Conservation (phyloP, 768 basidiomycete species). For the Albatrellus ellisii region DNA sequence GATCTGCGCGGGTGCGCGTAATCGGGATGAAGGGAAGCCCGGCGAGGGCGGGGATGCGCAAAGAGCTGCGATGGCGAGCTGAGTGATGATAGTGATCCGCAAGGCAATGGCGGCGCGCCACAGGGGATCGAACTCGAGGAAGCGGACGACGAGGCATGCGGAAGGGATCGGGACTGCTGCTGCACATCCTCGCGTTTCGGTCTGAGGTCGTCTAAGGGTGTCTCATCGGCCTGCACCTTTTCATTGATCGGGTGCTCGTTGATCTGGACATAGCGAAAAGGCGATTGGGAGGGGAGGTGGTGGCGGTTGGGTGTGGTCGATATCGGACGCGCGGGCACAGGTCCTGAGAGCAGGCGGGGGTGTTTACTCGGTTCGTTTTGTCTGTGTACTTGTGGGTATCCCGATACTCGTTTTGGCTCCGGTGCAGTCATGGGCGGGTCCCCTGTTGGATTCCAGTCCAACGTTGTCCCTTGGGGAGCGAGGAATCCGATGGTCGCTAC, state of each 20-base stretch:
- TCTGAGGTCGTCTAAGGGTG: background rate
- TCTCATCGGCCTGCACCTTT: background rate
- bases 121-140: background rate
- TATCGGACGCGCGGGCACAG: too few species aligned
- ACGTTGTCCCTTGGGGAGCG: too few species aligned
- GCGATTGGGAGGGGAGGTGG: slow-evolving; percentile 14
- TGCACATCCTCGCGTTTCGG: background rate
- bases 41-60: slow-evolving; percentile 10
- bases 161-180: background rate
- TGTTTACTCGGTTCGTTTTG: too few species aligned
- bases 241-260: slow-evolving; percentile 11
- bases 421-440: too few species aligned
- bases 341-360: too few species aligned
- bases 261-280: slow-evolving; percentile 24
- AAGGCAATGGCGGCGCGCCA: background rate
- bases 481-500: too few species aligned
- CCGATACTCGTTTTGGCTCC: too few species aligned
- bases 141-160: background rate
- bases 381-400: too few species aligned
- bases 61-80: slow-evolving; percentile 4
- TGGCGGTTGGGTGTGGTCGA: background rate
- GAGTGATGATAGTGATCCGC: background rate
- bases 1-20: slow-evolving; percentile 12
- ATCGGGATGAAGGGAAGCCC: slow-evolving; percentile 10
- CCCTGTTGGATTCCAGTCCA: too few species aligned